Percentiles rank a stretch among this genome's conserved stretches.
Evolutionary conservation across 306 rosid genomes (phyloP).

Genomic region (Cajanus cajan): DNA sequence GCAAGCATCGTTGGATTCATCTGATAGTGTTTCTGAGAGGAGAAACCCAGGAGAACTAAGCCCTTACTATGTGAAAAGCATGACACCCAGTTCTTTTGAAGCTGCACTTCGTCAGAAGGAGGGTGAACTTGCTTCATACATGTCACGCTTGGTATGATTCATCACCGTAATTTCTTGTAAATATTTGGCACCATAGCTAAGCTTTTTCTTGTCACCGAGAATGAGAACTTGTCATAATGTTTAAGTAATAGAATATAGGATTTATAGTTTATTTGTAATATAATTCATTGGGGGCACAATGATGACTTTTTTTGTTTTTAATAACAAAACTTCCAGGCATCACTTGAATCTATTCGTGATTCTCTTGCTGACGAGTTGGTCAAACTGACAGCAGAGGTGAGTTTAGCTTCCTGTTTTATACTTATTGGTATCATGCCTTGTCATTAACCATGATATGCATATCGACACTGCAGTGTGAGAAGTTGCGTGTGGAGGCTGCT

Average conservation of each 20-base stretch:
- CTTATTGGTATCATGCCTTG: slow-evolving; percentile 1
- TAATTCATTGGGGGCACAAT: slow-evolving; percentile 13
- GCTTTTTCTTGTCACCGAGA: slow-evolving; percentile 5
- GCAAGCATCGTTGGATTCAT: slow-evolving; percentile 92
- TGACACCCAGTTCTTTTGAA: slow-evolving; percentile 91
- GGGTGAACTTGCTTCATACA: slow-evolving; percentile 98
- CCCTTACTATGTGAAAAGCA: slow-evolving; percentile 94
- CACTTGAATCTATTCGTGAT: slow-evolving; percentile 94
- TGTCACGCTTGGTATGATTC: slow-evolving; percentile 86
- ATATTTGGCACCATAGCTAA: slow-evolving; percentile 8
- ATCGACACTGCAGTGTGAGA: slow-evolving; percentile 70
- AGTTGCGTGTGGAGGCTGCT: slow-evolving; percentile 79
- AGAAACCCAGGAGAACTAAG: slow-evolving; percentile 70
- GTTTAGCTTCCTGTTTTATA: slow-evolving; percentile 17
- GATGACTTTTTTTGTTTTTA: slow-evolving; percentile 16
- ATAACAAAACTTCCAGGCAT: slow-evolving; percentile 53
- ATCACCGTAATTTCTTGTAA: slow-evolving; percentile 20
- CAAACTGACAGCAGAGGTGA: slow-evolving; percentile 87
- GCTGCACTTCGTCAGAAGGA: slow-evolving; percentile 98
- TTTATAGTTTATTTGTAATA: background rate
- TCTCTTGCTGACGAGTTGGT: slow-evolving; percentile 99
- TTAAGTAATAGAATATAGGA: background rate
- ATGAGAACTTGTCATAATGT: background rate
- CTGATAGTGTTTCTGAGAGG: slow-evolving; percentile 68
- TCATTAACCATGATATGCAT: slow-evolving; percentile 28